Evolutionary conservation across 2,329 filamentous ascomycete genomes (phyloP), one percentile per base, ranked within the genome.

Genomic region (Phialemonium atrogriseum): DNA sequence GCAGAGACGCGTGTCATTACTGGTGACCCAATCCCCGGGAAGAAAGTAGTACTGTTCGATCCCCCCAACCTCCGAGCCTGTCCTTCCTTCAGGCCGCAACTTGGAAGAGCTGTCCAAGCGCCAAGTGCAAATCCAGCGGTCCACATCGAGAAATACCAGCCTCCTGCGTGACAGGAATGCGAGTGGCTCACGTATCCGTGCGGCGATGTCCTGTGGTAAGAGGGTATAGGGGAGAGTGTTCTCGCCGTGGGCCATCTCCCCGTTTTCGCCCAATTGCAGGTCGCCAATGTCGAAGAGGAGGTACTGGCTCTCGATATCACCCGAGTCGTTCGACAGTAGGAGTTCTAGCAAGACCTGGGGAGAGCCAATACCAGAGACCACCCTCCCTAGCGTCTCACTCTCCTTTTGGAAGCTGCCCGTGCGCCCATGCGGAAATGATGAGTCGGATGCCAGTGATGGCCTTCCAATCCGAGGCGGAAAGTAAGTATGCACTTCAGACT

Each of bases 111-210:
- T n/a, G n/a, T n/a, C n/a, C n/a, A n/a, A n/a, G n/a, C n/a, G n/a
- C 33, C 33, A 35, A 8, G 33, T 35, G 13, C 27, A 35, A 5
- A 35, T 19, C 33, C 33, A 35, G n/a, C 33, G 23, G 14, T 31
- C 25, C 10, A 27, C 18, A 24, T 27, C 27, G 12, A 35, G 27
- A 14, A 35, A 35, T 2, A 31, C 24, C 3, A 35, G 26, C 7
- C 33, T 21, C 8, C 28, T 31, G 3, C 23, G 27, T 15, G 33
- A 31, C 5, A 31, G 25, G n/a, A 35, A 14, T 3, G 27, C 33
- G 2, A 35, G 22, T 4, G 33, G 33, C 27, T 30, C 27, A 10
- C 33, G 33, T 10, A 34, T 34, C 10, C 16, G 14, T 6, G 27
- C 21, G 7, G 21, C 12, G 5, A 34, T 30, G 3, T 26, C 33